Evolutionary conservation across 2,329 filamentous ascomycete species (phyloP), one percentile per base, ranked within the genome.

Genomic region (Sporothrix mexicana): DNA sequence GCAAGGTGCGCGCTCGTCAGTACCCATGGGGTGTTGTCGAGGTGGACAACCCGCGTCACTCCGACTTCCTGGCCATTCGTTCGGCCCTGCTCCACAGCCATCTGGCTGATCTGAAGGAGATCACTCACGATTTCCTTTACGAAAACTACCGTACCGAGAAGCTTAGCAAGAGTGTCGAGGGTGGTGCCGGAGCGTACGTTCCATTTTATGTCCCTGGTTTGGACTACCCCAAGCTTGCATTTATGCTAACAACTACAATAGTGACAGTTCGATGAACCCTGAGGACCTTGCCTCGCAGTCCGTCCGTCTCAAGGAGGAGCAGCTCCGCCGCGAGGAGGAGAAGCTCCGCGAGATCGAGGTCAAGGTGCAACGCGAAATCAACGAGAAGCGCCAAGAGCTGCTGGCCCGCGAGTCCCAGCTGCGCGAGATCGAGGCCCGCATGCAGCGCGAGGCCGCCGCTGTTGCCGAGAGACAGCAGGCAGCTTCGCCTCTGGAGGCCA

Each of bases 131-230:
- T 84, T 99, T 99, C 91, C 87, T 99, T 76, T 99, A 99, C 86
- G 96, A 99, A 84, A 99, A 99, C 86, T 99, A 99, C 89, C 94
- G 96, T 94, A 99, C 96, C 80, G 96, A 99, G 93, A 98, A 98
- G 88, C 93, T 99, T 79, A 97, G 93, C 87, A 99, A 98, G 93
- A 98, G 94, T 82, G 96, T 99, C 78, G 95, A 98, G 81, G 93
- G 93, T 82, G 93, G 93, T 84, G 88, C 90, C 84, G 89, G 90
- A 89, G 90, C 90, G 94, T 97, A 93, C 78, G 94, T 94, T 17
- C 20, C 55, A n/a, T 41, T 62, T 55, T 12, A 47, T 71, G 59
- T 25, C 6, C 20, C n/a, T 20, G n/a, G 20, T n/a, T 10, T 36
- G 30, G 30, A 36, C 5, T 36, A 36, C 7, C 30, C 30, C 30